Evolutionary conservation across 2,329 filamentous ascomycete genomes (phyloP).

Genomic region (Claviceps sp.): DNA sequence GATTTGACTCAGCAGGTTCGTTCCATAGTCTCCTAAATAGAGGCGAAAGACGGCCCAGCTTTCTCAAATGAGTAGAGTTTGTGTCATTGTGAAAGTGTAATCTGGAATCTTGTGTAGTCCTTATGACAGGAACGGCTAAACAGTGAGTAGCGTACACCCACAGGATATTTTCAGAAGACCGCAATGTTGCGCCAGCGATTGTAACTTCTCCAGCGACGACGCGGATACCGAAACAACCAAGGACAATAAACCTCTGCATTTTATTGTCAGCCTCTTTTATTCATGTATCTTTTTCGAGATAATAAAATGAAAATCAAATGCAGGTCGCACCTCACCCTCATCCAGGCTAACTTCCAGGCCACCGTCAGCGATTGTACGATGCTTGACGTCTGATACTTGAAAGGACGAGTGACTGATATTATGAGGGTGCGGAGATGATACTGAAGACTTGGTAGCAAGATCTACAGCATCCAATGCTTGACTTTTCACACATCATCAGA

Average conservation of each 20-base stretch:
- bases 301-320: constrained; percentile 8
- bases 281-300: constrained; percentile 8
- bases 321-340: constrained; percentile 32
- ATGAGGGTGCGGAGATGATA: constrained; percentile 4
- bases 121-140: constrained; percentile 55
- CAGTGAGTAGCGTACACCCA: constrained; percentile 55
- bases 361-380: constrained; percentile 25
- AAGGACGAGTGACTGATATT: constrained; percentile 31
- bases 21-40: constrained; percentile 57
- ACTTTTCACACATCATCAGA: background rate
- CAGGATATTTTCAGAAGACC: constrained; percentile 29
- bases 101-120: constrained; percentile 33
- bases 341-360: constrained; percentile 28
- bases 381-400: constrained; percentile 29
- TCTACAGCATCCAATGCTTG: background rate
- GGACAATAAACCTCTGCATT: constrained; percentile 42
- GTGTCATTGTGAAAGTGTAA: constrained; percentile 45
- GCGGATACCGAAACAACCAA: constrained; percentile 55
- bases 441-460: background rate
- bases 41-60: constrained; percentile 48
- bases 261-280: background rate
- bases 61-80: constrained; percentile 32
- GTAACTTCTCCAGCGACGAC: constrained; percentile 49
- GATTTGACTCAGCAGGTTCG: constrained; percentile 19
- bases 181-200: constrained; percentile 50